These are phyloP conservation scores for Aspergillus novoparasiticus DNA, from an alignment of 2,329 filamentous ascomycete genomes.

Conservation along the genomic window DNA sequence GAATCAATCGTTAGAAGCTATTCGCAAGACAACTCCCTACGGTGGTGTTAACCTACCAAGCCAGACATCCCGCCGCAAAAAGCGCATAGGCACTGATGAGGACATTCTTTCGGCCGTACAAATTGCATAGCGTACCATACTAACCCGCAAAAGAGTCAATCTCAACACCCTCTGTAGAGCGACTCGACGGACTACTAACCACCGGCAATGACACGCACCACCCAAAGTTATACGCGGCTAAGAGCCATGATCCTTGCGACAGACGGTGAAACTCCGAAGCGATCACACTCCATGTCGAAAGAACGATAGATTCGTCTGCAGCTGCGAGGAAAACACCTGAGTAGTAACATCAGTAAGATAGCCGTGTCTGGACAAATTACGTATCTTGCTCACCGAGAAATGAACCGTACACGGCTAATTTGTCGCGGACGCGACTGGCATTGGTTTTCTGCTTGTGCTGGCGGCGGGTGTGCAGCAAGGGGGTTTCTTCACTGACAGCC, in stretches of 20 bases:
- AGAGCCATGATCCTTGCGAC: slow-evolving; percentile 46
- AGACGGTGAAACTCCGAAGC: slow-evolving; percentile 50
- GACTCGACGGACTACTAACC: slow-evolving; percentile 16
- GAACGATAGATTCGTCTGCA: slow-evolving; percentile 62
- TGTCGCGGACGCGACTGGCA: background rate
- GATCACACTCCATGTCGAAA: slow-evolving; percentile 63
- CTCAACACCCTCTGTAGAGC: background rate
- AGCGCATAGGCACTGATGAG: slow-evolving; percentile 42
- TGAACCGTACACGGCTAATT: background rate
- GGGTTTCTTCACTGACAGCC: background rate
- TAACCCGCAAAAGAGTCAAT: slow-evolving; percentile 11
- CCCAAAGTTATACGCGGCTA: slow-evolving; percentile 49
- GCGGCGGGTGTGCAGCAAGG: background rate
- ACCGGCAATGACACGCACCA: slow-evolving; percentile 44
- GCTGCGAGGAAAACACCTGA: slow-evolving; percentile 63
- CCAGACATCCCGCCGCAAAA: slow-evolving; percentile 18
- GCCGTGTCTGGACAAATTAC: background rate
- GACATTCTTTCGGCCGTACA: slow-evolving; percentile 45
- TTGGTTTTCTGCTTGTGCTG: background rate
- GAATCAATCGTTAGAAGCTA: background rate
- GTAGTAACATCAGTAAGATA: background rate
- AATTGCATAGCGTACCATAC: slow-evolving; percentile 49
- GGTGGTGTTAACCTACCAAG: slow-evolving; percentile 22
- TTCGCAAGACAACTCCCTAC: background rate
- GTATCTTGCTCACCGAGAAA: background rate